These are phyloP conservation scores for Penicillium corylophilum DNA, from an alignment of 2,329 filamentous ascomycete genomes.

Conservation along the genomic window DNA sequence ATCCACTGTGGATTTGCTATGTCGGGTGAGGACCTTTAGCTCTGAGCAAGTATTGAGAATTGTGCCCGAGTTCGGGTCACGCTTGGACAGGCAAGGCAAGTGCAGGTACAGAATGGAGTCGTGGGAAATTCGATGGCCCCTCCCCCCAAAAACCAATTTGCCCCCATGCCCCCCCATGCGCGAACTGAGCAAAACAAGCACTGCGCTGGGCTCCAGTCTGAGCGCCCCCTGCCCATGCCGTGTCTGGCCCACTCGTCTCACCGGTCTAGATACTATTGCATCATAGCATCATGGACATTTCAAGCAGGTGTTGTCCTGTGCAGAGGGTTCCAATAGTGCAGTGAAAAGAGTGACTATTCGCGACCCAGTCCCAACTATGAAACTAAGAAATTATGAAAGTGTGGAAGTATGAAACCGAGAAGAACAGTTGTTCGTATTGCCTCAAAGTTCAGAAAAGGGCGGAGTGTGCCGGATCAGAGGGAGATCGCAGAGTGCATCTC, in stretches of 20 bases:
- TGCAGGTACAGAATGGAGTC: constrained; percentile 11
- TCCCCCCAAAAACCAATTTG: too few species aligned
- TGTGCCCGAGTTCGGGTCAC: not conserved
- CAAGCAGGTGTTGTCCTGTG: not conserved
- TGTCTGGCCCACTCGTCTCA: constrained; percentile 22
- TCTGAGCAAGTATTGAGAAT: not conserved
- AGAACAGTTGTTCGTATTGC: not conserved
- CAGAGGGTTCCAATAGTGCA: not conserved
- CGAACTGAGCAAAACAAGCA: constrained; percentile 13
- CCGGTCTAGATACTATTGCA: constrained; percentile 3
- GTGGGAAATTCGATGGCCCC: not conserved
- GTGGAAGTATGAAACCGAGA: not conserved
- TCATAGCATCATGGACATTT: not conserved
- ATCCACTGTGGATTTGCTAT: not conserved
- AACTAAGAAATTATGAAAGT: too few species aligned
- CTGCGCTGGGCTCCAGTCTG: constrained; percentile 10
- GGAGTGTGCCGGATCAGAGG: constrained; percentile 22
- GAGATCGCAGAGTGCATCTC: constrained; percentile 14
- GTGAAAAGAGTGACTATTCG: not conserved
- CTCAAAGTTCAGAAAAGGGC: constrained; percentile 3
- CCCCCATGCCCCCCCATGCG: constrained; percentile 1
- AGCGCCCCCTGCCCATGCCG: constrained; percentile 15
- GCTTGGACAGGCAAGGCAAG: constrained; percentile 5
- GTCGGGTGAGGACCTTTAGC: not conserved
- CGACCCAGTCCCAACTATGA: not conserved